Conservation (phyloP, 768 basidiomycete genomes). For the Hemileccinum impolitum region DNA sequence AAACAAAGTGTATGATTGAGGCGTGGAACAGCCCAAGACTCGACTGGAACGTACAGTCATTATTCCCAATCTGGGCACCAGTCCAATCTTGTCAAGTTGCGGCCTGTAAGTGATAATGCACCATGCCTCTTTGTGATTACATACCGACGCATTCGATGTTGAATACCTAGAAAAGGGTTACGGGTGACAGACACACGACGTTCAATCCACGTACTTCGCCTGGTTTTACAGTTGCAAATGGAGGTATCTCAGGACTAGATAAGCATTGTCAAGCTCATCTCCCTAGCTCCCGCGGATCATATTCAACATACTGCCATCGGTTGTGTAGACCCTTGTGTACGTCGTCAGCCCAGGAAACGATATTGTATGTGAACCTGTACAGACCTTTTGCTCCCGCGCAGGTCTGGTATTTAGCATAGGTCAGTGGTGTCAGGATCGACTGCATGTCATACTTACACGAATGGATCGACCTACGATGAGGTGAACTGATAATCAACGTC, state of each 20-base stretch:
- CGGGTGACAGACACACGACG: neutral
- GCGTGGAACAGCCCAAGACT: neutral
- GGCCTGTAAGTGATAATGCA: neutral
- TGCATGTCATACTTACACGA: constrained; percentile 44
- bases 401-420: constrained; percentile 29
- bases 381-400: constrained; percentile 55
- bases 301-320: constrained; percentile 63
- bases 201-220: constrained; percentile 41
- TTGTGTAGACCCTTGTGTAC: constrained; percentile 56
- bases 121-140: constrained; percentile 11
- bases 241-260: constrained; percentile 61
- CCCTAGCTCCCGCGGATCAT: neutral
- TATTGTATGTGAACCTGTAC: neutral
- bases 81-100: constrained; percentile 59
- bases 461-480: constrained; percentile 57
- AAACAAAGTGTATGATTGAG: neutral
- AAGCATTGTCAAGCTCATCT: neutral
- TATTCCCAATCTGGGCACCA: constrained; percentile 75
- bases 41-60: constrained; percentile 48
- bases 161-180: constrained; percentile 46
- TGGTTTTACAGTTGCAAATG: constrained; percentile 57
- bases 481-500: neutral
- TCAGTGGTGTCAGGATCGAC: neutral
- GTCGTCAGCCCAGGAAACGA: neutral
- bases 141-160: constrained; percentile 66